Percentiles rank a stretch among this genome's conserved stretches.
phyloP scores from a whole-genome alignment of 352 stramenopile genomes.

The Blastocystis hominis region DNA sequence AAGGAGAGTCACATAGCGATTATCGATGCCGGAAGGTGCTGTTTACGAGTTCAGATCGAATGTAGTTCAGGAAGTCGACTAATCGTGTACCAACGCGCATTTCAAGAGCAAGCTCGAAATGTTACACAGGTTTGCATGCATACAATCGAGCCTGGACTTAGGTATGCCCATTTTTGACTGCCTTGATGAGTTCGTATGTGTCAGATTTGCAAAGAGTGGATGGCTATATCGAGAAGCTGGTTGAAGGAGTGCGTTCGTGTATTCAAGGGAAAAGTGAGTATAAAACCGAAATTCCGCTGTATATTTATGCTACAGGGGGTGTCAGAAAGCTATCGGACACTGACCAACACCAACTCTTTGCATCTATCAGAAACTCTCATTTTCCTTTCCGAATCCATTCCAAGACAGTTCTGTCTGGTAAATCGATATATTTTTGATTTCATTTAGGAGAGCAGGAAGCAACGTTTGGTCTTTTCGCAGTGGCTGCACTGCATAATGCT shows the following conservation, averaged over 20 bases:
- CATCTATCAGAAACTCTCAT: background rate
- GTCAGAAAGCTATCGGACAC: background rate
- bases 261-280: background rate
- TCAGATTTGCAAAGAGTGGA: background rate
- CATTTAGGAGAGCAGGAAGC: background rate
- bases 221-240: background rate
- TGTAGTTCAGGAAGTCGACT: slow-evolving; percentile 40
- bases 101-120: background rate
- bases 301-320: slow-evolving; percentile 35
- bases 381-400: background rate
- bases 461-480: background rate
- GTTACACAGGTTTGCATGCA: background rate
- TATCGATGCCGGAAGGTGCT: slow-evolving; percentile 36
- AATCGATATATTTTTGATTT: background rate
- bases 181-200: background rate
- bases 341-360: background rate
- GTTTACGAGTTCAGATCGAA: background rate
- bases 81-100: background rate
- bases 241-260: background rate
- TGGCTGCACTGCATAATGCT: background rate
- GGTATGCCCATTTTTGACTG: background rate
- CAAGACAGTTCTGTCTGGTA: background rate
- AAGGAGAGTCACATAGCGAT: background rate
- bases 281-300: background rate
- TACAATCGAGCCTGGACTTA: slow-evolving; percentile 18